phyloP scores from a whole-genome alignment of 1,284 basidiomycete genomes.

The Heimioporus retisporus region DNA sequence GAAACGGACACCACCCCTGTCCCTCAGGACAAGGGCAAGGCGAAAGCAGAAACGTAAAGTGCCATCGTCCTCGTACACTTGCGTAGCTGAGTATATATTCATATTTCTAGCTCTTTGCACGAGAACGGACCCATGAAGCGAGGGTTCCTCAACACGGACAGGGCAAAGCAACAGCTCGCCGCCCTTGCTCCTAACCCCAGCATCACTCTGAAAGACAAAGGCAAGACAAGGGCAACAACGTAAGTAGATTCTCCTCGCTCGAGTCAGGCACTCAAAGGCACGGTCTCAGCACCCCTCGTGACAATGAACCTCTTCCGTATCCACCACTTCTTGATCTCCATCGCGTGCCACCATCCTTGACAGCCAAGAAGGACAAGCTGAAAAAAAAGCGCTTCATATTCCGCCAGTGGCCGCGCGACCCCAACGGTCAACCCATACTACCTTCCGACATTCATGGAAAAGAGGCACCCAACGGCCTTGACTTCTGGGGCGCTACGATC shows the following conservation, averaged over 20 bases:
- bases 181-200: no score
- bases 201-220: no score
- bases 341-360: neutral
- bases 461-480: conserved; percentile 43
- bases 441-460: conserved; percentile 34
- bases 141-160: no score
- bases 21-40: conserved; percentile 14
- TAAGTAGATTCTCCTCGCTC: no score
- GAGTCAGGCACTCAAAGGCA: no score
- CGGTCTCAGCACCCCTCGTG: conserved; percentile 1
- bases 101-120: no score
- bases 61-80: no score
- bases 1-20: neutral
- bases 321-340: conserved; percentile 19
- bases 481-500: conserved; percentile 56
- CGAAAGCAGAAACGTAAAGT: conserved; percentile 9
- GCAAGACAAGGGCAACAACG: no score
- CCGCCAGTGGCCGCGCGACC: conserved; percentile 36
- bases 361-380: neutral
- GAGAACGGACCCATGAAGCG: no score
- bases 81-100: no score
- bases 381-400: conserved; percentile 25
- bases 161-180: no score
- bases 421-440: conserved; percentile 22
- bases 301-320: neutral